Base-by-base conservation (phyloP, 108 stramenopile species). In the Chaetoceros muelleri region DNA sequence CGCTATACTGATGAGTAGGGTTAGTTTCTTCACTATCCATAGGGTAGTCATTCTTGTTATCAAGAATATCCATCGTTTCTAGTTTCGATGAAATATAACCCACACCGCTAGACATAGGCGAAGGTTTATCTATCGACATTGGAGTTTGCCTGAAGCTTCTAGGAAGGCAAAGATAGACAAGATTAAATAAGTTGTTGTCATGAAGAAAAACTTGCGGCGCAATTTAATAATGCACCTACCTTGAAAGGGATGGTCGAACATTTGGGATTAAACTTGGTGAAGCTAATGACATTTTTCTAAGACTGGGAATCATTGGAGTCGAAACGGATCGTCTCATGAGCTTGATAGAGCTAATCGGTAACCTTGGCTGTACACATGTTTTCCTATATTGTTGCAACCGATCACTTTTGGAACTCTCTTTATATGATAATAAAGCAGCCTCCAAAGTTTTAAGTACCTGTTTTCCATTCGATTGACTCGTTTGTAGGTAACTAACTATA, bases 401-500 rank as follows among this genome's bases (percentile, higher is more conserved):
- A 34, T 48, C 53, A 55, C 48, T 46, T 22, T 49, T 16, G 7
- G 19, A 47, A 19, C 21, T 48, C 56, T 71, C 52, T 24, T 74
- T 70, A 28, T 60, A 65, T 26, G 65, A 23, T 40, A 23, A 27
- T 1, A 74, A 10, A 20, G 70, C 62, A 17, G 30, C 23, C 29
- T 75, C 65, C 22, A 80, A 40, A 17, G 58, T 23, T 27, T 50
- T 34, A 25, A 72, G 44, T 16, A 80, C 45, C 2, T 7, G 13
- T 19, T 46, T 24, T 31, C 71, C 79, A 30, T 69, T 68, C 16
- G 61, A 40, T 55, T 60, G 57, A 13, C 61, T 34, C 19, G 72
- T 75, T 52, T 74, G 71, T 17, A 75, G 51, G 30, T 44, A 72
- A 17, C 55, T 30, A 24, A 64, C 66, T 3, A 62, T 46, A 22